phyloP scores from a whole-genome alignment of 768 basidiomycete species.

The Boletales sp. region DNA sequence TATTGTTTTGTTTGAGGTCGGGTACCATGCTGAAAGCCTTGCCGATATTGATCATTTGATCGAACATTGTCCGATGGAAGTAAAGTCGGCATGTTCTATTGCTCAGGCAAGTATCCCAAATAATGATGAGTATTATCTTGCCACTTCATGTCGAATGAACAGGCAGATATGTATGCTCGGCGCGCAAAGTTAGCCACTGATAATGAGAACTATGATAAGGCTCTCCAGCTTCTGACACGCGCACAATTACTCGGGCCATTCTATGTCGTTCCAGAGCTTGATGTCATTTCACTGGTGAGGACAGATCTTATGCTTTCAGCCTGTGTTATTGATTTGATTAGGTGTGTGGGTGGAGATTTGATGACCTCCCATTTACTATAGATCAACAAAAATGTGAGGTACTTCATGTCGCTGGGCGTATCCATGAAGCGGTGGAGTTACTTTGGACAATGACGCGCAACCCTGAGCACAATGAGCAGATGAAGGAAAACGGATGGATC shows the following conservation, averaged over 20 bases:
- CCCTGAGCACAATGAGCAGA: too few species aligned
- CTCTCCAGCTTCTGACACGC: not conserved
- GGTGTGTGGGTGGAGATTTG: constrained; percentile 12
- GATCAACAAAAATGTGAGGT: constrained; percentile 2
- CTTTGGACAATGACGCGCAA: not conserved
- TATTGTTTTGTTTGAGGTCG: constrained; percentile 5
- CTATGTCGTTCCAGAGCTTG: not conserved
- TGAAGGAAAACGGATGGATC: too few species aligned
- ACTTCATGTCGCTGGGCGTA: not conserved
- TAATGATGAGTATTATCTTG: not conserved
- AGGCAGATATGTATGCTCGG: constrained; percentile 7
- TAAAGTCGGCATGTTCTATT: not conserved
- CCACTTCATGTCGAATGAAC: not conserved
- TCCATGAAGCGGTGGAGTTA: not conserved
- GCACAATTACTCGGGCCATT: constrained; percentile 4
- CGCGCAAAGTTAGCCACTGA: not conserved
- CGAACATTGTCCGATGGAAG: not conserved
- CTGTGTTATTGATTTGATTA: not conserved
- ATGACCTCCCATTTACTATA: not conserved
- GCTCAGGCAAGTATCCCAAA: constrained; percentile 4
- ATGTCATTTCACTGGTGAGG: constrained; percentile 1
- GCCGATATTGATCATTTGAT: constrained; percentile 3
- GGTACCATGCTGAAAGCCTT: constrained; percentile 10
- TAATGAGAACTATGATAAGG: not conserved
- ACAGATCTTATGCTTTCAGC: not conserved